phyloP scores from a whole-genome alignment of 495 filamentous ascomycete genomes.

The Daldinia bambusicola region DNA sequence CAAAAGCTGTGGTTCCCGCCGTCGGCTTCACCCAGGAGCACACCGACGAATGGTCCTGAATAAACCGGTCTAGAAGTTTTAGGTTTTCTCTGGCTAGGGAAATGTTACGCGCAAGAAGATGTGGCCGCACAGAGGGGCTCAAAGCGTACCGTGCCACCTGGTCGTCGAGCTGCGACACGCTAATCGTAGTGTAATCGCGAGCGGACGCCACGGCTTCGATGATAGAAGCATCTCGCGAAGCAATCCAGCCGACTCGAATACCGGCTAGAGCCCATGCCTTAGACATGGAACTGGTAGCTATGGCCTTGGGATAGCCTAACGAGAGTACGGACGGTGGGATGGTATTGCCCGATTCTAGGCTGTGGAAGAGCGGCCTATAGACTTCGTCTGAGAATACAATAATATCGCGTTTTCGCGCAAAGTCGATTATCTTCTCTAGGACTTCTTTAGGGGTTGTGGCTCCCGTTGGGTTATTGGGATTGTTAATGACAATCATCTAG shows the following conservation, averaged over 20 bases:
- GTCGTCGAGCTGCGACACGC: slow-evolving; percentile 84
- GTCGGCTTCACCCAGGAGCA: slow-evolving; percentile 77
- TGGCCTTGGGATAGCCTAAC: slow-evolving; percentile 73
- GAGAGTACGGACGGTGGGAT: slow-evolving; percentile 77
- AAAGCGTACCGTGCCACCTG: slow-evolving; percentile 80
- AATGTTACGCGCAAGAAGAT: slow-evolving; percentile 74
- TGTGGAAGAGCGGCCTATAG: slow-evolving; percentile 89
- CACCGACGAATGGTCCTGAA: slow-evolving; percentile 69
- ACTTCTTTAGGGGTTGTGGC: slow-evolving; percentile 70
- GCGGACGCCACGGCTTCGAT: slow-evolving; percentile 72
- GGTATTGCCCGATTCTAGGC: slow-evolving; percentile 58
- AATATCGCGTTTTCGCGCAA: slow-evolving; percentile 71
- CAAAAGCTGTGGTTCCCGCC: slow-evolving; percentile 84
- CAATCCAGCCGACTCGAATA: slow-evolving; percentile 85
- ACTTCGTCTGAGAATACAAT: slow-evolving; percentile 84
- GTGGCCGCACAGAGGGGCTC: slow-evolving; percentile 68
- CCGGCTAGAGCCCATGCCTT: slow-evolving; percentile 90
- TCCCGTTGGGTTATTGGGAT: slow-evolving; percentile 90
- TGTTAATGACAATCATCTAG: slow-evolving; percentile 68
- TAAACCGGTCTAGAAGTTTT: slow-evolving; percentile 71
- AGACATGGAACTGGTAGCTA: slow-evolving; percentile 83
- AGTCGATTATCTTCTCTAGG: slow-evolving; percentile 69
- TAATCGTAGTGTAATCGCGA: slow-evolving; percentile 87
- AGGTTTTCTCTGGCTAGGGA: slow-evolving; percentile 77
- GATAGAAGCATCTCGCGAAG: slow-evolving; percentile 69